Conservation (phyloP, 148 eudicot genomes). For the Fagopyrum esculentum region DNA sequence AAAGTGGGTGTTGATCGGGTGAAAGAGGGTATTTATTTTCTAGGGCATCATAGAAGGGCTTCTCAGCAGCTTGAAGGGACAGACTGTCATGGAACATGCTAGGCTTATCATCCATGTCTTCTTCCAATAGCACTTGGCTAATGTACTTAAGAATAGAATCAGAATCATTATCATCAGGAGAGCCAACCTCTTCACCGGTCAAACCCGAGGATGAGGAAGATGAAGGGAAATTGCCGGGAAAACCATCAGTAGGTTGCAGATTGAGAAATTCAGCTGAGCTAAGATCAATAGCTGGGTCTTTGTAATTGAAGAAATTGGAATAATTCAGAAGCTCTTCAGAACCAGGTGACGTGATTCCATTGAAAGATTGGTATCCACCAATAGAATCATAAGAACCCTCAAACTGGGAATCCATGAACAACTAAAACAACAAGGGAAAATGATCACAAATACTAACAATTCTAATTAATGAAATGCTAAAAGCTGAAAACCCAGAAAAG, state of each 20-base stretch:
- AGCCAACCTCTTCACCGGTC: background rate
- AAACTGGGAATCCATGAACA: conserved; percentile 31
- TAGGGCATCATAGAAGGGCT: conserved; percentile 12
- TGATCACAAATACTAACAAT: too few species aligned
- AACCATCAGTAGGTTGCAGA: conserved; percentile 6
- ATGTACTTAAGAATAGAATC: conserved; percentile 9
- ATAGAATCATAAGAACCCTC: conserved; percentile 16
- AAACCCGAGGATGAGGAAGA: background rate
- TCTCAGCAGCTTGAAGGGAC: conserved; percentile 15
- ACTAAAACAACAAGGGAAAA: too few species aligned
- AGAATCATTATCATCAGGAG: conserved; percentile 11
- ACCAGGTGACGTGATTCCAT: conserved; percentile 18
- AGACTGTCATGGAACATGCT: conserved; percentile 9
- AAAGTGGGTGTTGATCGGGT: conserved; percentile 11
- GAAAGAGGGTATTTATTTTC: conserved; percentile 9
- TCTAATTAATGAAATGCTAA: too few species aligned
- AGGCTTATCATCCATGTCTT: conserved; percentile 9
- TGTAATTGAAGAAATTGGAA: conserved; percentile 32
- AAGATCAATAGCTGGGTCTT: conserved; percentile 37
- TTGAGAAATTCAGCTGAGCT: conserved; percentile 25
- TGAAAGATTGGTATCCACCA: conserved; percentile 18
- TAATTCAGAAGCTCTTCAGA: conserved; percentile 29
- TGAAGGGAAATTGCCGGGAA: background rate
- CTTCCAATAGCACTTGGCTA: conserved; percentile 14
- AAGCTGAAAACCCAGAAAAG: too few species aligned